Conservation (phyloP, 768 basidiomycete genomes). For the Rossbeevera mucosa region DNA sequence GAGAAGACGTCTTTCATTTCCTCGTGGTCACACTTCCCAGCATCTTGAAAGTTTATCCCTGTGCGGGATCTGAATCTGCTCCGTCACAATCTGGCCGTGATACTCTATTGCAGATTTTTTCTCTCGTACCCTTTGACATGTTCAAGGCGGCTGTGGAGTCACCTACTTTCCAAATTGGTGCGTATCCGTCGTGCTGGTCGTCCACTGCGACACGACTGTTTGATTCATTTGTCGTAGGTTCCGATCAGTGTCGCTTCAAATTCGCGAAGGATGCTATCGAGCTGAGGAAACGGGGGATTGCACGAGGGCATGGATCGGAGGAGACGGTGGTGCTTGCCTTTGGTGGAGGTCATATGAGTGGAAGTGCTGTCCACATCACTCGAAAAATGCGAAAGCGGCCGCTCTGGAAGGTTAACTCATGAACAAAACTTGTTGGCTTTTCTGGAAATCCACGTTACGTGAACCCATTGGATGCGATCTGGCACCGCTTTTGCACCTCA, state of each 20-base stretch:
- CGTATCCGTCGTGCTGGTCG: conserved; percentile 19
- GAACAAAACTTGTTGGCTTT: conserved; percentile 32
- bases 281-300: conserved; percentile 71
- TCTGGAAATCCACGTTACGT: conserved; percentile 27
- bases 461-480: conserved; percentile 17
- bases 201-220: background rate
- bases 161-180: conserved; percentile 75
- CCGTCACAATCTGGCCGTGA: conserved; percentile 53
- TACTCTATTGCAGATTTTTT: conserved; percentile 67
- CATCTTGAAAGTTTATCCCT: conserved; percentile 50
- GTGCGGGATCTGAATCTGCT: conserved; percentile 35
- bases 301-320: conserved; percentile 66
- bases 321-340: conserved; percentile 93
- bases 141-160: conserved; percentile 82
- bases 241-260: conserved; percentile 84
- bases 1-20: conserved; percentile 76
- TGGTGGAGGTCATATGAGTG: conserved; percentile 62
- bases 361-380: conserved; percentile 81
- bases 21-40: conserved; percentile 71
- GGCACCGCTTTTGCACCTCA: conserved; percentile 14
- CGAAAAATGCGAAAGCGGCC: conserved; percentile 82
- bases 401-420: conserved; percentile 78
- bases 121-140: conserved; percentile 80
- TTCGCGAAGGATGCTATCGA: conserved; percentile 91
- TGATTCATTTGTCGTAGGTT: conserved; percentile 42